A percentile compares a stretch with the other conserved stretches of the same genome.
These are phyloP conservation scores for Teunomyces aglyptinius DNA, from an alignment of 805 yeast genomes.

Conservation along the genomic window DNA sequence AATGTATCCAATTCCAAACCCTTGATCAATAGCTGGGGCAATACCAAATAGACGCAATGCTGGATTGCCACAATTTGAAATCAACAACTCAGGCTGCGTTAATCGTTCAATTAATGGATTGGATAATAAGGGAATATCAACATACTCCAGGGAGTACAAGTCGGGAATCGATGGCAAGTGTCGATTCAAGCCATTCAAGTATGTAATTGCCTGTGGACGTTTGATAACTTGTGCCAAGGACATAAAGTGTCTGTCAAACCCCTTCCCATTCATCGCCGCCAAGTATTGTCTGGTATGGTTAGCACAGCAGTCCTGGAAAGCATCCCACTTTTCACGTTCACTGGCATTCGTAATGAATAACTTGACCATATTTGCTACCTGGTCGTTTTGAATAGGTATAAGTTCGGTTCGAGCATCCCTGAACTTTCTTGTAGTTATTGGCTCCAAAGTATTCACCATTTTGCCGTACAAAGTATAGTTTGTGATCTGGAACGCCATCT, in stretches of 20 bases:
- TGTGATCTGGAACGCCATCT: constrained; percentile 51
- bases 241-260: constrained; percentile 71
- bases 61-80: constrained; percentile 88
- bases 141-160: constrained; percentile 13
- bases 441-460: constrained; percentile 49
- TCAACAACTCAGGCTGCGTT: constrained; percentile 36
- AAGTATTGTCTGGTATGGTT: constrained; percentile 49
- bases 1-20: constrained; percentile 91
- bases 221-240: constrained; percentile 59
- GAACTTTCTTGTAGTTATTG: constrained; percentile 66
- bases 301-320: constrained; percentile 49
- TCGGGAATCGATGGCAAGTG: constrained; percentile 33
- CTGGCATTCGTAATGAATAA: constrained; percentile 58
- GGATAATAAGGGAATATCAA: constrained; percentile 31
- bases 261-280: constrained; percentile 57
- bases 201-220: constrained; percentile 34
- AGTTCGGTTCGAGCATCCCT: constrained; percentile 69
- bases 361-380: constrained; percentile 53
- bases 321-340: constrained; percentile 46
- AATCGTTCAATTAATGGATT: constrained; percentile 34
- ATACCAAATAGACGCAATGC: constrained; percentile 84
- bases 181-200: constrained; percentile 45
- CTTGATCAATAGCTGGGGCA: constrained; percentile 87
- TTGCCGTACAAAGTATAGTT: constrained; percentile 56
- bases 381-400: constrained; percentile 60